Conservation (phyloP, 2,329 filamentous ascomycete species). For the Cladophialophora chaetospira region DNA sequence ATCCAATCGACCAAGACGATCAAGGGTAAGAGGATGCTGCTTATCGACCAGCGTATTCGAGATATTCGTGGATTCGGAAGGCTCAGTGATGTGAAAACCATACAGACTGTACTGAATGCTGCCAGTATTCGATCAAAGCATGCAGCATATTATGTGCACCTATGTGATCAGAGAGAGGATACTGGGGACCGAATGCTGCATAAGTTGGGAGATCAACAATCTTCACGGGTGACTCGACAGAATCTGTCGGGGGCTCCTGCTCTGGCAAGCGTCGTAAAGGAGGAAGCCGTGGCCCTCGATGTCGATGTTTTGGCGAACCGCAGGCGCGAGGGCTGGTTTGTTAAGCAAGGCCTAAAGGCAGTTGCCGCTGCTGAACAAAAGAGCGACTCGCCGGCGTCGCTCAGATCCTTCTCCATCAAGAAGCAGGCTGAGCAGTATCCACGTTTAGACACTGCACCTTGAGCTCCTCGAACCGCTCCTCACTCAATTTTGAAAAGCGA, state of each 20-base stretch:
- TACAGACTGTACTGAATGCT: not conserved
- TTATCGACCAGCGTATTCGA: no score
- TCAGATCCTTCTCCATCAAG: slow-evolving; percentile 55
- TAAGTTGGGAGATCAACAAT: not conserved
- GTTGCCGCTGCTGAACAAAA: not conserved
- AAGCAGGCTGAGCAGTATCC: slow-evolving; percentile 45
- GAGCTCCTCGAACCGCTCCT: slow-evolving; percentile 59
- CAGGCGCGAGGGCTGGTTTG: slow-evolving; percentile 35
- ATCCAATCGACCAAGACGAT: not conserved
- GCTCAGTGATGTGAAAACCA: not conserved
- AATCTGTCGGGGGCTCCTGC: not conserved
- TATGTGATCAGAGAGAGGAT: not conserved
- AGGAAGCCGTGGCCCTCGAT: not conserved
- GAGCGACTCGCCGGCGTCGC: not conserved
- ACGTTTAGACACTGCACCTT: slow-evolving; percentile 14
- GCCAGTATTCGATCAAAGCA: not conserved
- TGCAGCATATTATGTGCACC: not conserved
- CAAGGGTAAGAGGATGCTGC: not conserved
- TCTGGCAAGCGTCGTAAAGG: not conserved
- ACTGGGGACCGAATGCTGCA: not conserved
- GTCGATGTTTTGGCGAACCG: slow-evolving; percentile 36
- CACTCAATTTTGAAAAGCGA: slow-evolving; percentile 66
- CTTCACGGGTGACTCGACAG: not conserved
- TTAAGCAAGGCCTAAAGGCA: not conserved
- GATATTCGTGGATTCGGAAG: not conserved